Evolutionary conservation across 2,329 filamentous ascomycete genomes (phyloP), one percentile per base, ranked within the genome.

Genomic region (Penicillium sp.): DNA sequence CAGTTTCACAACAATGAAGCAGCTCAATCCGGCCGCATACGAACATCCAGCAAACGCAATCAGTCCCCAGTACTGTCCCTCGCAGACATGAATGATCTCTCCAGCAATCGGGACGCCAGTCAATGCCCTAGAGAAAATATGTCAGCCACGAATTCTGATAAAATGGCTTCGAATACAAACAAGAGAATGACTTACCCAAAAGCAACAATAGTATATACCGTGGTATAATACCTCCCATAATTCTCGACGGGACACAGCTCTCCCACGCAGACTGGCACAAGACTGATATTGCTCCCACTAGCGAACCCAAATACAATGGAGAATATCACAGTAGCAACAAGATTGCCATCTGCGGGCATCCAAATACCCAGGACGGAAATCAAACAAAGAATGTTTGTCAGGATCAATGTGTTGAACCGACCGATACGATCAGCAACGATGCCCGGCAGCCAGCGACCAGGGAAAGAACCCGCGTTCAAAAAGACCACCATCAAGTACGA

Each of bases 261-360:
- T 3, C 77, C 76, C 3, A 81, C 68, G 55, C 77, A 80, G 1
- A 76, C 70, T 1, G 74, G 74, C 10, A 69, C 71, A 46, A 77
- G 50, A 37, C 68, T 71, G 47, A 77, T 70, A 40, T 74, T 75
- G 15, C 65, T 69, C 0, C 75, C 75, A 32, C 65, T 68, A 1
- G 60, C 68, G 50, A 77, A 75, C 1, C 74, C 73, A 50, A 76
- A 68, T 4, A 64, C 50, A 6, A 65, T 54, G 2, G 63, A 56
- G 34, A 67, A 65, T n/a, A 63, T 46, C 9, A 65, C 56, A 1
- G 60, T 53, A 3, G 58, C 64, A 21, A 48, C 55, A 10, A 62
- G 25, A 15, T 64, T 66, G 1, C 55, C 59, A 1, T 46, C 34
- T 0, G 62, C 64, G 1, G 63, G 63, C 48, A 72, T 59, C 69